A percentile compares a stretch with the other conserved stretches of the same genome.
Conservation (phyloP, 345 rosid genomes). For the Dimocarpus longan region DNA sequence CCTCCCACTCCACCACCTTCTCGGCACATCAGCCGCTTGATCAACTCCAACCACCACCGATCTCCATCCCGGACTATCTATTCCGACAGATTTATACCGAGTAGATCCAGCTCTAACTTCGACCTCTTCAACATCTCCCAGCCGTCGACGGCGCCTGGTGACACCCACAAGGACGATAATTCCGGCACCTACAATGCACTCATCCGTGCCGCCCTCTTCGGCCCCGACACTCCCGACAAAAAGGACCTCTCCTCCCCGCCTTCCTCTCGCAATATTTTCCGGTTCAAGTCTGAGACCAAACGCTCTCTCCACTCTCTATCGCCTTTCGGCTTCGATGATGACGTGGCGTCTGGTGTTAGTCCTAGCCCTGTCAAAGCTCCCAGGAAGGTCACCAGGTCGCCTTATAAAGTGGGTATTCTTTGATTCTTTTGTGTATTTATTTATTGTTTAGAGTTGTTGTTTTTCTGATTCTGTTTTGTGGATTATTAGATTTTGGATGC, state of each 20-base stretch:
- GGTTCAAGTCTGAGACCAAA: conserved; percentile 85
- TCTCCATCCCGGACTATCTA: conserved; percentile 83
- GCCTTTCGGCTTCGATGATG: conserved; percentile 70
- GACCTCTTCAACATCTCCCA: conserved; percentile 69
- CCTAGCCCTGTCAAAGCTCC: conserved; percentile 74
- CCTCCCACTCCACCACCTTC: conserved; percentile 47
- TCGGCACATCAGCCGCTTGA: conserved; percentile 64
- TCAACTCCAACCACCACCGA: conserved; percentile 61
- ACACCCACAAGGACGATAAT: conserved; percentile 69
- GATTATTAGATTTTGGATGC: conserved; percentile 85
- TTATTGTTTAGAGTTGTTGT: background rate
- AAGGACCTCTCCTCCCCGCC: conserved; percentile 44
- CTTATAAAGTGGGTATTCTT: conserved; percentile 67
- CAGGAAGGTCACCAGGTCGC: conserved; percentile 85
- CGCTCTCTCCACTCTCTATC: conserved; percentile 61
- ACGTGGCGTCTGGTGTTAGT: conserved; percentile 53
- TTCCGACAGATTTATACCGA: conserved; percentile 95
- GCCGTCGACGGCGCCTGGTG: conserved; percentile 30
- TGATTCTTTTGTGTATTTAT: background rate
- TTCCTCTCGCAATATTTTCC: conserved; percentile 64
- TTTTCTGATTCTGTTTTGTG: background rate
- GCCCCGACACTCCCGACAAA: conserved; percentile 79
- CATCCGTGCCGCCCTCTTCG: conserved; percentile 74
- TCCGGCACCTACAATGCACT: conserved; percentile 69
- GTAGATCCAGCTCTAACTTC: conserved; percentile 92